Evolutionary conservation across 805 yeast species (phyloP), one percentile per base, ranked within the genome.

Genomic region (Yarrowia bubula): DNA sequence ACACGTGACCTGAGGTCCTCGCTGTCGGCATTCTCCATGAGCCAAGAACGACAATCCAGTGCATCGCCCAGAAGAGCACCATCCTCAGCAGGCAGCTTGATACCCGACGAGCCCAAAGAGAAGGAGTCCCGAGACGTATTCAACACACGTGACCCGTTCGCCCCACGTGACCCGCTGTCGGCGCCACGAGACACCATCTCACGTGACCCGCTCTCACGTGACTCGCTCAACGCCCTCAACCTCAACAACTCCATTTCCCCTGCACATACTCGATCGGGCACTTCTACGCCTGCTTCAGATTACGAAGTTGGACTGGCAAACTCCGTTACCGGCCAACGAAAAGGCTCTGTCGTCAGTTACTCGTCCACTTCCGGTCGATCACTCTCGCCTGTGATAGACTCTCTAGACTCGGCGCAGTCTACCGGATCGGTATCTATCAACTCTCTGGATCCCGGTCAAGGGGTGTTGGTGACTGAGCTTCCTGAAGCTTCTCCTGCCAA

Each of bases 281-380:
- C 61, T 13, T 55, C 61, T 13, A 55, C 61, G 8, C 61, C 61
- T 14, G 61, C 61, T 10, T 55, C 61, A 15, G 61, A 55, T 17
- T 55, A 55, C 38, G 61, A 55, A 28, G 61, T 55, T 1, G 61
- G 61, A 1, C 28, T 55, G 13, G 61, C 47, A 22, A 55, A 32
- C 47, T 28, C 38, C 2, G 61, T 41, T 14, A 8, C 61, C 3
- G 61, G 61, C n/a, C 61, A 55, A 8, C 37, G 47, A 8, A 68
- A 68, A 47, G 70, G 68, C 33, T 68, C 70, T 13, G 67, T 67
- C 1, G 68, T 67, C 14, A 66, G 69, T 41, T 68, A 66, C 50
- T 63, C 64, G 39, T 68, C 70, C 18, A 64, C 68, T 6, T 63
- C 64, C 8, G 66, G 66, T 15, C 66, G 66, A 3, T 68, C 66